Base-by-base conservation (phyloP, 177 flowering plant genomes). In the Vitis hybrid region DNA sequence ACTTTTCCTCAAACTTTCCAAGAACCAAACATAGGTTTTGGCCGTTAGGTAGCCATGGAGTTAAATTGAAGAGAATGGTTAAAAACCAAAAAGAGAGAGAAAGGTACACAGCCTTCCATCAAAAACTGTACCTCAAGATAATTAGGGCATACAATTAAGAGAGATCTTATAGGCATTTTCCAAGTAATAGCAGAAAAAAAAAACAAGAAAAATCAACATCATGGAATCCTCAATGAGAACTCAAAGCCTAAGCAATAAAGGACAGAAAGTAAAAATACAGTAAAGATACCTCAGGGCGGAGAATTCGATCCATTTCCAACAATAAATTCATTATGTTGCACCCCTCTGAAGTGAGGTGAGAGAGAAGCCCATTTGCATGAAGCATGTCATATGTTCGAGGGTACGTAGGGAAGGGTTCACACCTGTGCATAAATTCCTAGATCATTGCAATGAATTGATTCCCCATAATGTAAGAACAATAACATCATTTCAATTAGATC, bases 371-470 rank as follows among this genome's bases (percentile, higher is more conserved):
- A 77, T 82, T 84, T 55, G 90, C 98, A 82, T 95, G 98, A 79
- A 95, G 91, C 96, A 94, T 80, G 80, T 94, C 99, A 76, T 94
- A 94, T 20, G 98, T 91, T 59, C 97, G 86, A 17, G 98, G 97
- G 65, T 92, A 94, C 4, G 98, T 94, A 13, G 99, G 97, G 73
- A 94, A 94, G 61, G 99, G 88, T 78, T 93, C 94, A 75, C 99
- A 93, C 99, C 99, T 95, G 86, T 3, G 27, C 13, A 56, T 30
- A 66, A 51, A 15, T 15, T 57, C 12, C 69, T 41, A 12, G 30
- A 51, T 65, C 20, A 48, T 11, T 67, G 17, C 21, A 21, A 20
- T 35, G 49, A 57, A 41, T 9, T 2, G 17, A 20, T 58, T 35
- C 50, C 18, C 35, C 50, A 61, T 3, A 61, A 8, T 61, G 41